Base-by-base conservation (phyloP, 148 eudicot genomes). In the Salicornia ramosissima region DNA sequence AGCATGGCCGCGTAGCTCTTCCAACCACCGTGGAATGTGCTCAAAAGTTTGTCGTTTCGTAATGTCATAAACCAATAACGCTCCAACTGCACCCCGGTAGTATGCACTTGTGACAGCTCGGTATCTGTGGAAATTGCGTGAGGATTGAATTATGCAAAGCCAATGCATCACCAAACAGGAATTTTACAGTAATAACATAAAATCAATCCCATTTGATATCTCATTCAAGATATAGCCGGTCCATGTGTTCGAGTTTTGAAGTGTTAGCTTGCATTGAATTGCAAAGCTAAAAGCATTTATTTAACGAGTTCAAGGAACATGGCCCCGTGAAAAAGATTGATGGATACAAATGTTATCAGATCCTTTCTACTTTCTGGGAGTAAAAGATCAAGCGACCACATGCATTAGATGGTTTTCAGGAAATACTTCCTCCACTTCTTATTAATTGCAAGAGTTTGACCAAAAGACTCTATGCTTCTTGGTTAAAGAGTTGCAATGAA, bases 61-160 rank as follows among this genome's bases (percentile, higher is more conserved):
- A 52, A 89, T 86, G 83, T 89, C 96, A 47, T 89, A 89, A 19
- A 89, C 95, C 78, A 89, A 56, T 65, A 89, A 78, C 24, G 95
- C 95, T 34, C 95, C 95, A 10, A 89, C 89, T 7, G 92, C 96
- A 10, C 96, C 96, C 70, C 96, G 82, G 70, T 90, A 90, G 42
- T 90, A 90, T 56, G 96, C 96, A 75, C 96, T 90, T 25, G 96
- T 90, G 47, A 90, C 96, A 1, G 96, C 96, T 80, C 96, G 80
- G 33, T 90, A 90, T 77, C 96, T 90, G 85, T 77, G 57, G 45
- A 34, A 56, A 79, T n/a, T n/a, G n/a, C n/a, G 42, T 62, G 8
- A 36, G 40, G 8, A 8, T 36, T 3, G 40, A 36, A 36, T 36
- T 36, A 36, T 36, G 40, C 40, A 36, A n/a, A n/a, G n/a, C n/a